phyloP scores from a whole-genome alignment of 805 yeast genomes.

The Candida golubevii region DNA sequence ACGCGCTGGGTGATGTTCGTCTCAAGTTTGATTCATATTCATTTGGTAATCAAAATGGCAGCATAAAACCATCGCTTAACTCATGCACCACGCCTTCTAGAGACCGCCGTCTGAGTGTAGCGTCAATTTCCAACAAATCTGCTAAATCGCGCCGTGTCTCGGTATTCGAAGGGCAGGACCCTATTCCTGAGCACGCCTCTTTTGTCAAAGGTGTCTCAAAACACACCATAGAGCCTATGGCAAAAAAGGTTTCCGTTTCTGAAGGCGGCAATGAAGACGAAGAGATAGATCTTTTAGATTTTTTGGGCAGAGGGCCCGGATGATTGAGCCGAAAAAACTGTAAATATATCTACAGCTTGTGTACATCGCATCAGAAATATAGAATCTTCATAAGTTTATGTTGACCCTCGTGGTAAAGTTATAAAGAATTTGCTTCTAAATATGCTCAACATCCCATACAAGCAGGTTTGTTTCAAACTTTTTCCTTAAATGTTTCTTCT shows the following conservation, averaged over 20 bases:
- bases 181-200: slow-evolving; percentile 14
- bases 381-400: no score
- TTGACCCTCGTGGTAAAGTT: no score
- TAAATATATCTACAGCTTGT: no score
- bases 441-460: no score
- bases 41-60: slow-evolving; percentile 14
- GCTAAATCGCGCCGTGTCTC: slow-evolving; percentile 14
- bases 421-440: no score
- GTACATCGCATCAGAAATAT: no score
- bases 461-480: background rate
- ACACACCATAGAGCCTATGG: background rate
- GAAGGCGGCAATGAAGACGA: slow-evolving; percentile 15
- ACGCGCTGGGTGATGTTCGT: slow-evolving; percentile 27
- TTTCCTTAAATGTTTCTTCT: background rate
- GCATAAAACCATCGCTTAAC: slow-evolving; percentile 3
- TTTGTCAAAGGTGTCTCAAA: slow-evolving; percentile 3
- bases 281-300: slow-evolving; percentile 46
- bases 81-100: slow-evolving; percentile 3
- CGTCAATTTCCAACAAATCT: slow-evolving; percentile 14
- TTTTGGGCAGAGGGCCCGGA: slow-evolving; percentile 36
- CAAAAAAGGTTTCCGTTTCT: background rate
- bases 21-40: slow-evolving; percentile 29
- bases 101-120: slow-evolving; percentile 13
- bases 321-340: no score
- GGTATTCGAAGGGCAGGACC: slow-evolving; percentile 10